Percentiles rank a stretch among this genome's conserved stretches.
phyloP scores from a whole-genome alignment of 257 asterid genomes.

The Fraxinus anomala region DNA sequence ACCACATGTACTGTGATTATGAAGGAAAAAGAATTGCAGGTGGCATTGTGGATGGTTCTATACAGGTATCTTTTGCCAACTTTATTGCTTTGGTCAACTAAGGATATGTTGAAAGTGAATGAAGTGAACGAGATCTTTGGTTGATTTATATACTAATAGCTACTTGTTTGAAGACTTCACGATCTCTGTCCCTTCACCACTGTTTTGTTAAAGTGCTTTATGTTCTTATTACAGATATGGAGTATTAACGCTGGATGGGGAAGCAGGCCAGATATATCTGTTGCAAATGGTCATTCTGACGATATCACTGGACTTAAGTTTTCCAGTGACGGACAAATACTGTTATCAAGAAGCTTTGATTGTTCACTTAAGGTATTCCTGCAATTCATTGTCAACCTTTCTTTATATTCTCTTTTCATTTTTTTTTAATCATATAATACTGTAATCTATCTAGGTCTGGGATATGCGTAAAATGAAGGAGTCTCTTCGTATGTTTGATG shows the following conservation, averaged over 20 bases:
- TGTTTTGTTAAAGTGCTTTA: background rate
- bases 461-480: slow-evolving; percentile 86
- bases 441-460: slow-evolving; percentile 62
- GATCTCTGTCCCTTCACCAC: background rate
- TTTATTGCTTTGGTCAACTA: background rate
- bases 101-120: background rate
- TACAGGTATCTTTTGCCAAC: slow-evolving; percentile 60
- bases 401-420: background rate
- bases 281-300: slow-evolving; percentile 66
- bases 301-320: slow-evolving; percentile 87
- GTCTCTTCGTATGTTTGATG: slow-evolving; percentile 59
- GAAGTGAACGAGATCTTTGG: background rate
- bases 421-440: background rate
- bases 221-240: slow-evolving; percentile 66
- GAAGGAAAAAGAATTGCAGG: slow-evolving; percentile 90
- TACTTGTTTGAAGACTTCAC: slow-evolving; percentile 2
- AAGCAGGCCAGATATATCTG: slow-evolving; percentile 76
- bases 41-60: slow-evolving; percentile 91
- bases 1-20: slow-evolving; percentile 93
- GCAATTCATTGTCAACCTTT: slow-evolving; percentile 8
- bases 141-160: background rate
- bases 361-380: slow-evolving; percentile 75
- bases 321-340: slow-evolving; percentile 74
- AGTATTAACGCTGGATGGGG: slow-evolving; percentile 97
- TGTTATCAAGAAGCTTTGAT: slow-evolving; percentile 91